phyloP scores from a whole-genome alignment of 176 grass and related monocot genomes.

The Musa itinerans region DNA sequence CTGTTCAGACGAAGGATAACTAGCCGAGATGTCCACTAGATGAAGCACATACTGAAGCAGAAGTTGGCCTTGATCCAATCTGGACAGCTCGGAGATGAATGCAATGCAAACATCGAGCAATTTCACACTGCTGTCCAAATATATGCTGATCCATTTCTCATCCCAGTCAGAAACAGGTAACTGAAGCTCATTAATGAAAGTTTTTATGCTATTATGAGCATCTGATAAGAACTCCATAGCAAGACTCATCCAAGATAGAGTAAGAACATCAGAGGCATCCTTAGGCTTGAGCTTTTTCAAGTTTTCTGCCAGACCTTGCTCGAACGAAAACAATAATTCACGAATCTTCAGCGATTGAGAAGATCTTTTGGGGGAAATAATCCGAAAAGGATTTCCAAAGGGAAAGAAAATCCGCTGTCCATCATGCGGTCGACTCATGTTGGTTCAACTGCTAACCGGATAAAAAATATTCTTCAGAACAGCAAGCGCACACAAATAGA shows the following conservation, averaged over 20 bases:
- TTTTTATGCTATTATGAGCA: constrained; percentile 34
- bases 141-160: constrained; percentile 81
- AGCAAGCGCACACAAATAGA: not conserved
- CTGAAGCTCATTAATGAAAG: constrained; percentile 64
- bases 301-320: constrained; percentile 47
- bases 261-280: constrained; percentile 35
- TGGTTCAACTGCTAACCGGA: constrained; percentile 16
- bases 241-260: constrained; percentile 60
- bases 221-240: constrained; percentile 44
- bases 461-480: not conserved
- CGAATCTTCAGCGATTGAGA: constrained; percentile 45
- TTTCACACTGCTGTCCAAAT: constrained; percentile 73
- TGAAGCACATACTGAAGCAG: constrained; percentile 56
- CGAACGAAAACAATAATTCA: constrained; percentile 35
- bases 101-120: constrained; percentile 56
- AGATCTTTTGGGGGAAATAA: constrained; percentile 34
- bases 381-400: constrained; percentile 57
- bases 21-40: constrained; percentile 24
- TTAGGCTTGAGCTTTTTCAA: constrained; percentile 69
- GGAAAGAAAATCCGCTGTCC: constrained; percentile 42
- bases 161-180: constrained; percentile 82
- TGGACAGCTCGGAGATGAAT: constrained; percentile 60
- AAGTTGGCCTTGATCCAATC: constrained; percentile 66
- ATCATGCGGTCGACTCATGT: constrained; percentile 57
- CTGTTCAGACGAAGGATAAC: constrained; percentile 34